Evolutionary conservation across 2,329 filamentous ascomycete genomes (phyloP), one percentile per base, ranked within the genome.

Genomic region (Ceratocystiopsis brevicomis): DNA sequence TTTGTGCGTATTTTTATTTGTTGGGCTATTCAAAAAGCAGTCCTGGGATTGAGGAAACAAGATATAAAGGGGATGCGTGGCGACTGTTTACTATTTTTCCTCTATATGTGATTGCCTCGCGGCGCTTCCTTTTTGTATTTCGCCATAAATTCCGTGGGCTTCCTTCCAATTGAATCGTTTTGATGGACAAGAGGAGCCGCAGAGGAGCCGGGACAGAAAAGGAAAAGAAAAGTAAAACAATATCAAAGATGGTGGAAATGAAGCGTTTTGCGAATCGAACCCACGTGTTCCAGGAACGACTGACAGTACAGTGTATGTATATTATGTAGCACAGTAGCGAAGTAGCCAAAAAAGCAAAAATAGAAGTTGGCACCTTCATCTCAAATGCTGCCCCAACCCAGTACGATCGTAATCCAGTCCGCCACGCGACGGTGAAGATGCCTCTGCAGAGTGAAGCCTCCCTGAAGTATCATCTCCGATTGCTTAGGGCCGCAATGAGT

Each of bases 391-490:
- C 61, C 65, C 67, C 73, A 76, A 60, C 71, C 70, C 69, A 65
- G 57, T 65, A 62, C 67, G 64, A 67, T 68, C 72, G 75, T 77
- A 60, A 69, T 79, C 75, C 75, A 73, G 61, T 65, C 63, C 73
- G 76, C 76, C 74, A 78, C 67, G 67, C 68, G 68, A 76, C 71
- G 75, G 74, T 72, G 73, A 71, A 73, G 68, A 75, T 65, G 59
- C 59, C 74, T 78, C 71, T 79, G 75, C 74, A 76, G 72, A 76
- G 75, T 79, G 71, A 78, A 62, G 45, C 75, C 75, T 77, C 74
- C 69, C 76, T 79, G 67, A 74, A 78, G 74, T 54, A 57, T 79
- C 55, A 64, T 73, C 71, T 73, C 70, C 75, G 33, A 76, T 71
- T 73, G 70, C 75, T 76, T 71, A 78, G 61, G 73, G 66, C 61